Conservation (phyloP, 1,284 basidiomycete species). For the Austroboletus novae-zelandiae region DNA sequence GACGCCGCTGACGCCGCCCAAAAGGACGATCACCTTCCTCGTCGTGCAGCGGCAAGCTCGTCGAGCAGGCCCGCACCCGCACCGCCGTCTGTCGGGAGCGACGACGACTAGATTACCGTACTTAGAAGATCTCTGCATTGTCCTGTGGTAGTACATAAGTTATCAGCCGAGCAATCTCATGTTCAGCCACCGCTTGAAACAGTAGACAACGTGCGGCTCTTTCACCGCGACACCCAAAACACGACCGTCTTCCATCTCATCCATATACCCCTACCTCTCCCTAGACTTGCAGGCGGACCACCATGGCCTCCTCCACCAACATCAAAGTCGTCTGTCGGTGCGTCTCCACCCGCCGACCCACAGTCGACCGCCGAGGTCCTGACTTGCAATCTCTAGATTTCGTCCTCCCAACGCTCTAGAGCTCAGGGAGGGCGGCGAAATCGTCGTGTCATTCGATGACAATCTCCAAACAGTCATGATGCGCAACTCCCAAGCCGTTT, state of each 20-base stretch:
- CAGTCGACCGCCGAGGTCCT: conserved; percentile 4
- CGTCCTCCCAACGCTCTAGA: conserved; percentile 95
- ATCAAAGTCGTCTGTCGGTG: conserved; percentile 96
- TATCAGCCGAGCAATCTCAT: conserved; percentile 8
- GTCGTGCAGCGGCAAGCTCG: conserved; percentile 52
- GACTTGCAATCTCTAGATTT: conserved; percentile 57
- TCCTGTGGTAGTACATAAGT: background rate
- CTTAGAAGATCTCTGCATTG: background rate
- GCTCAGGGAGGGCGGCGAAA: conserved; percentile 85
- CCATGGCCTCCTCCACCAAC: conserved; percentile 76
- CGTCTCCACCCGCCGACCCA: conserved; percentile 29
- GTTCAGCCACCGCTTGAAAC: conserved; percentile 33
- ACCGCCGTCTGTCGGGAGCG: conserved; percentile 39
- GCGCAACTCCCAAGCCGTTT: conserved; percentile 62
- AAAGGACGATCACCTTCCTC: conserved; percentile 47
- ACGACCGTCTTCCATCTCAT: conserved; percentile 11
- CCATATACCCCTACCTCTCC: conserved; percentile 18
- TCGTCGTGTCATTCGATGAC: conserved; percentile 89
- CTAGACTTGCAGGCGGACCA: conserved; percentile 25
- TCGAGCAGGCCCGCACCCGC: conserved; percentile 49
- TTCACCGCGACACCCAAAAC: conserved; percentile 17
- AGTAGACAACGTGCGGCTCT: conserved; percentile 20
- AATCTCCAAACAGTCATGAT: conserved; percentile 81
- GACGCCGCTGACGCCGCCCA: conserved; percentile 87
- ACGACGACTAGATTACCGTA: conserved; percentile 35